phyloP scores from a whole-genome alignment of 2,329 filamentous ascomycete genomes.

The Monosporascus sp. region DNA sequence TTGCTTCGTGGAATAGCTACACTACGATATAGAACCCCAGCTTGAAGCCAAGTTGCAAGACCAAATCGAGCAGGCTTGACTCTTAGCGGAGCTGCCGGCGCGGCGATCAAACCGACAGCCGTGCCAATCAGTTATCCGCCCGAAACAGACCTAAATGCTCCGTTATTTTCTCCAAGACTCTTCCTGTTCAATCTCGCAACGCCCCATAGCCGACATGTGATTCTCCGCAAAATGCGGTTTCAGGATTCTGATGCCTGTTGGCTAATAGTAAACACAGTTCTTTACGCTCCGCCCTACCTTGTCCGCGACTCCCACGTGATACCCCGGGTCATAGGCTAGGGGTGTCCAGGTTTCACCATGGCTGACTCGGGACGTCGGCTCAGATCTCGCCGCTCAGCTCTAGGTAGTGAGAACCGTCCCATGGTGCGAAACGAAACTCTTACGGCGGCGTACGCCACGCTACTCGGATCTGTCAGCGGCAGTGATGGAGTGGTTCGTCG shows the following conservation, averaged over 20 bases:
- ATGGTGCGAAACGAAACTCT: too few species aligned
- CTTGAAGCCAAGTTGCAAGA: too few species aligned
- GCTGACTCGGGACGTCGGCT: constrained; percentile 15
- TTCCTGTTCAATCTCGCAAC: neutral
- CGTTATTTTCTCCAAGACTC: neutral
- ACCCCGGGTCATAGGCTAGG: constrained; percentile 13
- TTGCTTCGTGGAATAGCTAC: too few species aligned
- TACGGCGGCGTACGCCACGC: too few species aligned
- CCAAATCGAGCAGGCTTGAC: too few species aligned
- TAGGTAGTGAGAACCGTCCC: neutral
- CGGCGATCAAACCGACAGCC: neutral
- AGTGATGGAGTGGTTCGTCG: neutral
- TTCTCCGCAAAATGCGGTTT: neutral
- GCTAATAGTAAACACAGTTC: neutral
- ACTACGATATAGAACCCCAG: too few species aligned
- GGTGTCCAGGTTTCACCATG: constrained; percentile 16
- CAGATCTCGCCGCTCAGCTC: constrained; percentile 12
- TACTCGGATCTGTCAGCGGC: neutral
- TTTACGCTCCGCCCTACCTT: neutral
- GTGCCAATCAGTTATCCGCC: neutral
- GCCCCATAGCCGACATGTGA: neutral
- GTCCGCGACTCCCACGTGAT: constrained; percentile 11
- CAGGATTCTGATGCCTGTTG: neutral
- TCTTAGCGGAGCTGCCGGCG: neutral
- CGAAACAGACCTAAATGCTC: neutral